Evolutionary conservation across 1,139 yeast species (phyloP).

Genomic region (Chernovozyma sophiae-reginae): DNA sequence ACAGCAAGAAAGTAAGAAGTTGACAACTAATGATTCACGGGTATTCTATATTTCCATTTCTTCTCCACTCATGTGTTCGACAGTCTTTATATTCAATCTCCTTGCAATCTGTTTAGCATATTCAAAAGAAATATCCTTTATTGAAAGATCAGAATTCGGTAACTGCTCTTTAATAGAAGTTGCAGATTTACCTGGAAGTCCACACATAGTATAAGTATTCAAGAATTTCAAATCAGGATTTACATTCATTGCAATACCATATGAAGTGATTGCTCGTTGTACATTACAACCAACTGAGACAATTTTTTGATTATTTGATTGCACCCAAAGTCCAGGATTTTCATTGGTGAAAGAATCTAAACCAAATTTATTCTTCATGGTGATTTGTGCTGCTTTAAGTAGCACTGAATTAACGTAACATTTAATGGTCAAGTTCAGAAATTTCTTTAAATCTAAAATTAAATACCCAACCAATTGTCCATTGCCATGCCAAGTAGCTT

Average conservation of each 20-base stretch:
- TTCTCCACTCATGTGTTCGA: slow-evolving; percentile 41
- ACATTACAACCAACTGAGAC: slow-evolving; percentile 90
- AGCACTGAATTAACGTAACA: slow-evolving; percentile 71
- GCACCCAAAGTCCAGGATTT: slow-evolving; percentile 86
- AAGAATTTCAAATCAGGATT: slow-evolving; percentile 68
- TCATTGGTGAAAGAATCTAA: slow-evolving; percentile 49
- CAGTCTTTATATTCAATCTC: slow-evolving; percentile 39
- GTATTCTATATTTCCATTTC: slow-evolving; percentile 11
- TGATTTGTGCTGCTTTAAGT: slow-evolving; percentile 57
- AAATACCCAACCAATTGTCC: slow-evolving; percentile 91
- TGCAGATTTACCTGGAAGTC: slow-evolving; percentile 56
- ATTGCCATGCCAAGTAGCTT: slow-evolving; percentile 93
- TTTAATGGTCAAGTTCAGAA: slow-evolving; percentile 57
- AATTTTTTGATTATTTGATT: slow-evolving; percentile 50
- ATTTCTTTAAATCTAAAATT: slow-evolving; percentile 66
- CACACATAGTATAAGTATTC: slow-evolving; percentile 79
- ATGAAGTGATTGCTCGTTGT: slow-evolving; percentile 79
- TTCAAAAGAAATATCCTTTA: slow-evolving; percentile 45
- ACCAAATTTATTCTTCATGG: slow-evolving; percentile 42
- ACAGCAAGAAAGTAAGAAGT: too few species aligned
- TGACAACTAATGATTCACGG: too few species aligned
- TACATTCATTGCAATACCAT: slow-evolving; percentile 84
- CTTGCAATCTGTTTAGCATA: slow-evolving; percentile 53
- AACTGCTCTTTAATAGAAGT: slow-evolving; percentile 27
- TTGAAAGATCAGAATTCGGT: slow-evolving; percentile 19